Percentiles rank a stretch among this genome's conserved stretches.
phyloP scores from a whole-genome alignment of 495 filamentous ascomycete genomes.

The Aspergillus biplanus region DNA sequence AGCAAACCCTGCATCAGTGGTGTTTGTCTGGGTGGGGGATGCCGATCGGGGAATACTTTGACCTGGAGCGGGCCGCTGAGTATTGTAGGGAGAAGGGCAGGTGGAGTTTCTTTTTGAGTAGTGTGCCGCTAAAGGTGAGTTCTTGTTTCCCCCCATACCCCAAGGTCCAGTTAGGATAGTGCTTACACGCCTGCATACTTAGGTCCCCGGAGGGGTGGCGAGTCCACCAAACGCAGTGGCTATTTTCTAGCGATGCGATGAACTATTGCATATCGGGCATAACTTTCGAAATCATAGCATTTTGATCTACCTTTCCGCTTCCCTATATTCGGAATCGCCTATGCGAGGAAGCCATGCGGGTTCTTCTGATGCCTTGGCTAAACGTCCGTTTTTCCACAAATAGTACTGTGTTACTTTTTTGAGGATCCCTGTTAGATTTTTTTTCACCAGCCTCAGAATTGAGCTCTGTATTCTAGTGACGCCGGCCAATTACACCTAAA shows the following conservation, averaged over 20 bases:
- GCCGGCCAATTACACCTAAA: too few species aligned
- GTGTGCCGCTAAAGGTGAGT: slow-evolving; percentile 57
- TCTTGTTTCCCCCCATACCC: neutral
- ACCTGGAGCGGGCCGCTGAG: slow-evolving; percentile 52
- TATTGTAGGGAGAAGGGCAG: slow-evolving; percentile 47
- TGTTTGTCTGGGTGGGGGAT: slow-evolving; percentile 58
- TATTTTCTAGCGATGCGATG: slow-evolving; percentile 39
- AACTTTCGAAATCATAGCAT: neutral
- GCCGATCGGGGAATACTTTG: slow-evolving; percentile 64
- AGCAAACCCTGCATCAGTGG: slow-evolving; percentile 53
- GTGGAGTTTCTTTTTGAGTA: slow-evolving; percentile 58
- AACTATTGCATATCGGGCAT: neutral
- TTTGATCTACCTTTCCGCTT: neutral
- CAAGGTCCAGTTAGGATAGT: neutral
- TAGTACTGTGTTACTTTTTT: too few species aligned
- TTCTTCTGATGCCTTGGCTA: neutral
- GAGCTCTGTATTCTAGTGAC: too few species aligned
- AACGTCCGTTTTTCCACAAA: neutral
- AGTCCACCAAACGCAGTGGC: slow-evolving; percentile 56
- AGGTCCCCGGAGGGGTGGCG: slow-evolving; percentile 56
- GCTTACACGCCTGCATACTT: slow-evolving; percentile 6
- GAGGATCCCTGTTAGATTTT: too few species aligned
- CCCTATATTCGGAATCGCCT: neutral
- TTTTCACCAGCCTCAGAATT: too few species aligned
- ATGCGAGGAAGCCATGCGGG: too few species aligned